Evolutionary conservation across 129 eudicot genomes (phyloP).

Genomic region (Flaveria bidentis): DNA sequence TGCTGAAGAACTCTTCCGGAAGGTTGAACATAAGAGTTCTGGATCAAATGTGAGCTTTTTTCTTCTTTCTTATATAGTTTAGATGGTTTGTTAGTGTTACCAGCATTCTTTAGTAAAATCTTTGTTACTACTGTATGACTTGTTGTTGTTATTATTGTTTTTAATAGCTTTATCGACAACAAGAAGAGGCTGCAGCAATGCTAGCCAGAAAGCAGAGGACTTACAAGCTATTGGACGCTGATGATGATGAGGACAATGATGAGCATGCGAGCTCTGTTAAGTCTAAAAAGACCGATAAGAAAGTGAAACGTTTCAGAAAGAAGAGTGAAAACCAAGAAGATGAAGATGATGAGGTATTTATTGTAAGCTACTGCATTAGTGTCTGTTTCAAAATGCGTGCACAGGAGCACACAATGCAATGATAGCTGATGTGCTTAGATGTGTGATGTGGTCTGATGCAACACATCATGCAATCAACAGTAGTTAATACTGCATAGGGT

Average conservation of each 20-base stretch:
- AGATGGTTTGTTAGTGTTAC: neutral
- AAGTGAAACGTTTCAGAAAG: slow-evolving; percentile 67
- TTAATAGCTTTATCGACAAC: slow-evolving; percentile 64
- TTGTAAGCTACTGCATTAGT: slow-evolving; percentile 43
- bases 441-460: too few relatives aligned
- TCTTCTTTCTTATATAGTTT: neutral
- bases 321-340: slow-evolving; percentile 71
- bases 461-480: too few relatives aligned
- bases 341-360: slow-evolving; percentile 76
- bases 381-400: too few relatives aligned
- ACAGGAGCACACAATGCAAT: too few relatives aligned
- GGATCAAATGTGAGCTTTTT: slow-evolving; percentile 60
- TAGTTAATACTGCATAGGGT: too few relatives aligned
- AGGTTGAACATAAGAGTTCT: slow-evolving; percentile 55
- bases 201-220: slow-evolving; percentile 74
- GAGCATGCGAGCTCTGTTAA: slow-evolving; percentile 32
- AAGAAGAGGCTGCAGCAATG: slow-evolving; percentile 84
- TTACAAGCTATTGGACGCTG: slow-evolving; percentile 82
- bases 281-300: slow-evolving; percentile 47
- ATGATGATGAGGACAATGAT: slow-evolving; percentile 59
- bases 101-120: neutral
- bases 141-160: slow-evolving; percentile 10
- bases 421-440: too few relatives aligned
- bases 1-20: slow-evolving; percentile 68
- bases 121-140: neutral